These are phyloP conservation scores for Blastobotrys arbuscula DNA, from an alignment of 1,139 yeast species.

Conservation along the genomic window DNA sequence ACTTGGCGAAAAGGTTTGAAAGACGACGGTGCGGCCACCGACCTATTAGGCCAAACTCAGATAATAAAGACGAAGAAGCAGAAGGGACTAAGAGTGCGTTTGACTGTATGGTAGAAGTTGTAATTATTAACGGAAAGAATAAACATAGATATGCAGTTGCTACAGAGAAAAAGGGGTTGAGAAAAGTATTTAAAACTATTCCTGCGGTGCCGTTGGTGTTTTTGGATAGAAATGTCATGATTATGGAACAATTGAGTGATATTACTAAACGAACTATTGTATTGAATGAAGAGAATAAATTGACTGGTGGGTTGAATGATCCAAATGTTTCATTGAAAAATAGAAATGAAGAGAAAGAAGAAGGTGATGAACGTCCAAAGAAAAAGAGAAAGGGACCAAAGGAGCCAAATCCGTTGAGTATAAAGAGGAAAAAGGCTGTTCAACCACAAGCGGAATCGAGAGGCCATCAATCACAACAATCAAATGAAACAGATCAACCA, in stretches of 20 bases:
- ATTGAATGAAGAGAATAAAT: constrained; percentile 56
- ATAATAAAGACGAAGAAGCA: constrained; percentile 6
- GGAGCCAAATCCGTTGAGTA: constrained; percentile 77
- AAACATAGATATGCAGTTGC: constrained; percentile 90
- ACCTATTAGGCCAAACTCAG: constrained; percentile 14
- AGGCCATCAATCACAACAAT: too few species aligned
- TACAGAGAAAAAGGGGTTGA: constrained; percentile 64
- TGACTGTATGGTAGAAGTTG: constrained; percentile 72
- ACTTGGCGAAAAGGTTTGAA: constrained; percentile 73
- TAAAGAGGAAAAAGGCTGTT: constrained; percentile 45
- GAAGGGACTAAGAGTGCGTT: constrained; percentile 45
- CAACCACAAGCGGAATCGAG: constrained; percentile 11
- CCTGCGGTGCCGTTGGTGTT: constrained; percentile 90
- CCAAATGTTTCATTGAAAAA: constrained; percentile 39
- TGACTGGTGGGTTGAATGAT: constrained; percentile 72
- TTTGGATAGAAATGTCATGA: constrained; percentile 87
- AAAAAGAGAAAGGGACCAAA: constrained; percentile 66
- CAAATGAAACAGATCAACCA: too few species aligned
- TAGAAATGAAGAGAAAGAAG: constrained; percentile 23
- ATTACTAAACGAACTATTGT: constrained; percentile 56
- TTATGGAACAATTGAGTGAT: constrained; percentile 86
- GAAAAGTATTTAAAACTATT: constrained; percentile 60
- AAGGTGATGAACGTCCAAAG: constrained; percentile 16
- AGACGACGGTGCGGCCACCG: constrained; percentile 63
- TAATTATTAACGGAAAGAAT: constrained; percentile 65